Evolutionary conservation across 495 filamentous ascomycete species (phyloP).

Genomic region (Aspergillus hancockii): DNA sequence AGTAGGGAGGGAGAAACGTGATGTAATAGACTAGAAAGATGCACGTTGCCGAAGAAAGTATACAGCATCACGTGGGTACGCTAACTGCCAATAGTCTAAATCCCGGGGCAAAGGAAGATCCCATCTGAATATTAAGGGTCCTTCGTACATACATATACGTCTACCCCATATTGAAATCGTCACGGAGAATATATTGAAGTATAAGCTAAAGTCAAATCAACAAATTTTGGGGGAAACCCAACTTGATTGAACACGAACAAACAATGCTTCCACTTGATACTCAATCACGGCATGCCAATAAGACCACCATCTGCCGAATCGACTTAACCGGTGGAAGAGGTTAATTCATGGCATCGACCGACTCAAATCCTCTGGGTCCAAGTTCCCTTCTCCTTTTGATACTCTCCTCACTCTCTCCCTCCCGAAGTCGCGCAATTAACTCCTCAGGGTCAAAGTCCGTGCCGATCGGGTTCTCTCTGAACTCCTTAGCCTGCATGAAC

Average conservation of each 20-base stretch:
- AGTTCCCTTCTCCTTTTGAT: background rate
- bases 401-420: background rate
- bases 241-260: background rate
- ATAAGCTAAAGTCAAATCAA: background rate
- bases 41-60: too few relatives aligned
- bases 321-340: background rate
- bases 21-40: background rate
- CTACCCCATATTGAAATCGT: background rate
- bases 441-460: background rate
- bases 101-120: background rate
- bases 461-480: background rate
- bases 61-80: background rate
- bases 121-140: background rate
- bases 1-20: too few relatives aligned
- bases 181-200: background rate
- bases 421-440: background rate
- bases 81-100: background rate
- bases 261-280: background rate
- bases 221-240: too few relatives aligned
- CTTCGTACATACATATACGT: background rate
- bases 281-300: background rate
- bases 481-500: background rate
- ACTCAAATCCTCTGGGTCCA: background rate
- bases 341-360: background rate
- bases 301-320: background rate